Conservation (phyloP, 352 stramenopile species). For the Aphanomyces euteiches region DNA sequence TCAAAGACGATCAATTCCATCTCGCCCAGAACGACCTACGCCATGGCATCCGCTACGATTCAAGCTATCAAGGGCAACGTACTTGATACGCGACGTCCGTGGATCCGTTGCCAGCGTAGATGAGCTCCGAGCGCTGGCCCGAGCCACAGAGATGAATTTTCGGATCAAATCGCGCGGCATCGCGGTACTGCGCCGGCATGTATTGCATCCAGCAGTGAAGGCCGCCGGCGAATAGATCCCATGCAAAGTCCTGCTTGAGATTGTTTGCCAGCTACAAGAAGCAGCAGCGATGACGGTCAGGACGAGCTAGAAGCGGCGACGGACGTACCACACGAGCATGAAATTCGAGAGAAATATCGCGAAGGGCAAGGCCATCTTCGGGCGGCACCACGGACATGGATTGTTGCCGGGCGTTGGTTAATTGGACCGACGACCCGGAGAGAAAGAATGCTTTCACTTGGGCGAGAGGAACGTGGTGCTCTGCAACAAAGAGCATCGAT, state of each 20-base stretch:
- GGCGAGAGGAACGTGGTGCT: background rate
- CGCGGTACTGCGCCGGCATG: conserved; percentile 54
- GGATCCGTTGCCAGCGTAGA: conserved; percentile 70
- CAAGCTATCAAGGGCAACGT: conserved; percentile 1
- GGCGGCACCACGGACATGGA: background rate
- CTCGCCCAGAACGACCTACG: conserved; percentile 64
- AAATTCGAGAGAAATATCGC: background rate
- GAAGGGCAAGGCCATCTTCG: background rate
- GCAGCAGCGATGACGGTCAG: background rate
- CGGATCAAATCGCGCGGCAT: conserved; percentile 62
- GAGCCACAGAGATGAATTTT: conserved; percentile 41
- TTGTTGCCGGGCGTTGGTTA: background rate
- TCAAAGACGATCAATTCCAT: conserved; percentile 84
- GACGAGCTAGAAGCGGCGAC: background rate
- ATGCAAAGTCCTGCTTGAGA: conserved; percentile 78
- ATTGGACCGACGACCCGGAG: background rate
- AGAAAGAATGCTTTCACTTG: background rate
- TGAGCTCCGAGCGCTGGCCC: conserved; percentile 51
- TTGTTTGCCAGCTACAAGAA: conserved; percentile 60
- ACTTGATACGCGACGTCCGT: conserved; percentile 76
- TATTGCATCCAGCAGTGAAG: conserved; percentile 83
- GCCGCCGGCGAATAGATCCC: conserved; percentile 76
- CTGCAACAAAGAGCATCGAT: background rate
- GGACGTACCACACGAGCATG: background rate
- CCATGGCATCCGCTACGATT: background rate